These are phyloP conservation scores for Suhomyces kilbournensis DNA, from an alignment of 805 yeast genomes.

Conservation along the genomic window DNA sequence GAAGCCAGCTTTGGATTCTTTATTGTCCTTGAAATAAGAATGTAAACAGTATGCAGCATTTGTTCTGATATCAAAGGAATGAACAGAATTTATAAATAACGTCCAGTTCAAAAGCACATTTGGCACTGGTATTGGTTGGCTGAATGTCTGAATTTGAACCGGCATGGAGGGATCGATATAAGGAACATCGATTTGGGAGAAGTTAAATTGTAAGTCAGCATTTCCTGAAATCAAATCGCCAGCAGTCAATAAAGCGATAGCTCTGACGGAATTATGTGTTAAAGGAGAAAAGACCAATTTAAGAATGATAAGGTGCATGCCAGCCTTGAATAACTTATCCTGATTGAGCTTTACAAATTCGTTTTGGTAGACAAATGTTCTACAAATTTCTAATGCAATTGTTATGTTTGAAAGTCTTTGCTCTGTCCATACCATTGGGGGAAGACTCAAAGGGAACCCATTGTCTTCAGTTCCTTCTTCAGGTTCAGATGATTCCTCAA, in stretches of 20 bases:
- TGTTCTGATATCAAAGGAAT: slow-evolving; percentile 75
- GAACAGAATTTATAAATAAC: slow-evolving; percentile 73
- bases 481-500: slow-evolving; percentile 34
- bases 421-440: slow-evolving; percentile 67
- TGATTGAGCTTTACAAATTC: slow-evolving; percentile 65
- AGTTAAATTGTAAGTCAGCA: slow-evolving; percentile 61
- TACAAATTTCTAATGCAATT: slow-evolving; percentile 67
- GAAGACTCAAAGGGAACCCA: slow-evolving; percentile 11
- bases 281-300: slow-evolving; percentile 65
- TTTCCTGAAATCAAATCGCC: slow-evolving; percentile 75
- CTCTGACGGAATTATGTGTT: slow-evolving; percentile 65
- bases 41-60: slow-evolving; percentile 66
- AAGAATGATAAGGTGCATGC: slow-evolving; percentile 62
- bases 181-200: slow-evolving; percentile 87
- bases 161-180: slow-evolving; percentile 75
- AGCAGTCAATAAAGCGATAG: slow-evolving; percentile 66
- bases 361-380: slow-evolving; percentile 73
- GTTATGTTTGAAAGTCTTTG: slow-evolving; percentile 68
- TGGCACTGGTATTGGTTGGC: slow-evolving; percentile 58
- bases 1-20: slow-evolving; percentile 59
- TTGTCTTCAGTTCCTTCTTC: slow-evolving; percentile 13
- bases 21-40: slow-evolving; percentile 65
- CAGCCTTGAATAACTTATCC: slow-evolving; percentile 52
- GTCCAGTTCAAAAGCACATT: slow-evolving; percentile 82
- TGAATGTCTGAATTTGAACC: slow-evolving; percentile 33